These are phyloP conservation scores for Ganoderma sp. DNA, from an alignment of 1,284 basidiomycete genomes.

Conservation along the genomic window DNA sequence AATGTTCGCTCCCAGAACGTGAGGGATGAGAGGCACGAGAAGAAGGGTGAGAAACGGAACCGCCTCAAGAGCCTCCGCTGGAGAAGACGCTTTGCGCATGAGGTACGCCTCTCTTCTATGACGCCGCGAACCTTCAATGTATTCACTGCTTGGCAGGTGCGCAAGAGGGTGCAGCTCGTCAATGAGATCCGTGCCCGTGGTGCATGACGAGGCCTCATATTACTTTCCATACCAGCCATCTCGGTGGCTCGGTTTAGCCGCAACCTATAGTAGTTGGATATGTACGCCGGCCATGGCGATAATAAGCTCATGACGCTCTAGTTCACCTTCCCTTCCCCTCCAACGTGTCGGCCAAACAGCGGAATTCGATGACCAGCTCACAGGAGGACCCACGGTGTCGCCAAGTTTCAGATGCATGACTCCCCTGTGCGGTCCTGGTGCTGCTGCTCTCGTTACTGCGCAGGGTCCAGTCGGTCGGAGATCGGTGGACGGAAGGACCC, in stretches of 20 bases:
- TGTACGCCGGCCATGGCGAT: conserved; percentile 27
- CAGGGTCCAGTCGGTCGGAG: conserved; percentile 8
- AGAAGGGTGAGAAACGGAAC: conserved; percentile 64
- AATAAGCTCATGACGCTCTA: conserved; percentile 20
- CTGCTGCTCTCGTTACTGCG: conserved; percentile 17
- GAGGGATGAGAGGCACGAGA: conserved; percentile 56
- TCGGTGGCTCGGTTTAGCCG: conserved; percentile 19
- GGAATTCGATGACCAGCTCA: conserved; percentile 16
- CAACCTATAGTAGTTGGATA: conserved; percentile 26
- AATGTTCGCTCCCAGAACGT: conserved; percentile 58
- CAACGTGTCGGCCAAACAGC: conserved; percentile 19
- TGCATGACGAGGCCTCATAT: conserved; percentile 39
- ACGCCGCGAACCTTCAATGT: conserved; percentile 5
- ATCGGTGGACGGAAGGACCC: conserved; percentile 29
- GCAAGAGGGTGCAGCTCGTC: conserved; percentile 59
- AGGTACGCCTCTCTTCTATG: conserved; percentile 50
- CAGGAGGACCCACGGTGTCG: conserved; percentile 20
- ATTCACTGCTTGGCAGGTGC: conserved; percentile 53
- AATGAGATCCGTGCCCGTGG: conserved; percentile 56
- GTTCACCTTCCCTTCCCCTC: conserved; percentile 8
- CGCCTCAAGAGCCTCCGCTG: conserved; percentile 68
- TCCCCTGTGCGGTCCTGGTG: conserved; percentile 23
- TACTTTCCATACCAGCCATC: conserved; percentile 22
- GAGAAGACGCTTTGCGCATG: conserved; percentile 70
- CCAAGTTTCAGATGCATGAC: conserved; percentile 32